phyloP scores from a whole-genome alignment of 2,329 filamentous ascomycete genomes.

The Colletotrichum tropicale region DNA sequence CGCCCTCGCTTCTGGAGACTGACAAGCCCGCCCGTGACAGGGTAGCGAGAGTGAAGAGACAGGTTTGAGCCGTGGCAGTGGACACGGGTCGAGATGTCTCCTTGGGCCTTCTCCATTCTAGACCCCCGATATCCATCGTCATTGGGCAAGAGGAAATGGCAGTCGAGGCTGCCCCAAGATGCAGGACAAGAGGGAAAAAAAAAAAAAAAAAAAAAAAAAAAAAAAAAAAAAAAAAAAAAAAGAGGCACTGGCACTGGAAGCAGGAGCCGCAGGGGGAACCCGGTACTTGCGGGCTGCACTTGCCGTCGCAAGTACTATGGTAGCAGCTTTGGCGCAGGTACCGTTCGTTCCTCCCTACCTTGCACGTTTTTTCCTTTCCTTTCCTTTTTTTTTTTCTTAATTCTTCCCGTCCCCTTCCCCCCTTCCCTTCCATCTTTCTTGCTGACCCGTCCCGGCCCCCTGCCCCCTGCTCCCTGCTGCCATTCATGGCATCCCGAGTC shows the following conservation, averaged over 20 bases:
- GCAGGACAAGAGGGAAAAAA: not conserved
- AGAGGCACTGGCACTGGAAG: not conserved
- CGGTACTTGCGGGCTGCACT: slow-evolving; percentile 9
- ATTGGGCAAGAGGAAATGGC: slow-evolving; percentile 6
- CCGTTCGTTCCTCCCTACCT: slow-evolving; percentile 6
- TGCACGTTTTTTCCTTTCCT: not conserved
- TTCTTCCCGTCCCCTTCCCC: not conserved
- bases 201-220: not conserved
- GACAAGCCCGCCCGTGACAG: not conserved
- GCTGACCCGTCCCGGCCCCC: not conserved
- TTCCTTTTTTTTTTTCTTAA: not conserved
- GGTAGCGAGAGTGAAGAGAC: not conserved
- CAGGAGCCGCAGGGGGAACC: not conserved
- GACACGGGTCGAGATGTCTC: not conserved
- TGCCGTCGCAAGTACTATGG: not conserved
- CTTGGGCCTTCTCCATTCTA: not conserved
- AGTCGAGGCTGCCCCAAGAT: not conserved
- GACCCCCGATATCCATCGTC: not conserved
- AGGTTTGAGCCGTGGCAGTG: not conserved
- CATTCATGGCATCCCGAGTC: not conserved
- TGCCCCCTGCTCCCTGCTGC: not conserved
- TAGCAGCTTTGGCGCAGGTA: slow-evolving; percentile 4
- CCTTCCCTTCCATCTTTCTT: not conserved
- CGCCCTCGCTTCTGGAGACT: not conserved
- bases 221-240: not conserved